phyloP scores from a whole-genome alignment of 108 stramenopile species.

The Cyclotella kingstonii region DNA sequence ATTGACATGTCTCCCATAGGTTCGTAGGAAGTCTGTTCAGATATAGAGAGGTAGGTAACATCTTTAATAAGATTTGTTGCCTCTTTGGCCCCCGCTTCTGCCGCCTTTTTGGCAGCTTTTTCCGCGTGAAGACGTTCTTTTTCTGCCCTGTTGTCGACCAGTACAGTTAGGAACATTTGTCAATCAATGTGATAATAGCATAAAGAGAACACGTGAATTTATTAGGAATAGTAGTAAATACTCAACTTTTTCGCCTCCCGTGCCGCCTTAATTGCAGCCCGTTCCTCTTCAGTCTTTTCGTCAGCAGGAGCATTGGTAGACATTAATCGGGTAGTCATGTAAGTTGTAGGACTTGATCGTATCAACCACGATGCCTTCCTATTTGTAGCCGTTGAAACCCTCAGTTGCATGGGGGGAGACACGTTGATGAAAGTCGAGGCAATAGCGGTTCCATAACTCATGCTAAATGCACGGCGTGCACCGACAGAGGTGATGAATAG shows the following conservation, averaged over 20 bases:
- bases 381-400: too few species aligned
- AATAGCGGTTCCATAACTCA: not conserved
- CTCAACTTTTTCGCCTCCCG: slow-evolving; percentile 80
- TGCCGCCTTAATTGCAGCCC: slow-evolving; percentile 66
- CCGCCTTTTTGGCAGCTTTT: slow-evolving; percentile 82
- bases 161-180: not conserved
- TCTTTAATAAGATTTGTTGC: slow-evolving; percentile 63
- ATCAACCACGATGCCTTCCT: not conserved
- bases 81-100: slow-evolving; percentile 57
- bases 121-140: slow-evolving; percentile 82
- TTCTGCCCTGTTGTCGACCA: slow-evolving; percentile 51
- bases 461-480: slow-evolving; percentile 4
- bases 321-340: slow-evolving; percentile 24
- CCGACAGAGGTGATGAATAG: slow-evolving; percentile 15
- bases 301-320: slow-evolving; percentile 26
- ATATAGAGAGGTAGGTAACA: slow-evolving; percentile 64
- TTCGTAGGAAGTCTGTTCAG: slow-evolving; percentile 69
- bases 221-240: slow-evolving; percentile 1
- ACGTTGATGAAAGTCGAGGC: not conserved
- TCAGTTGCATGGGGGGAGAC: not conserved
- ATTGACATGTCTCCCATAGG: slow-evolving; percentile 67
- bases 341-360: not conserved
- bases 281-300: slow-evolving; percentile 83
- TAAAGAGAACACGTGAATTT: not conserved
- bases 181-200: not conserved